Evolutionary conservation across 2,329 filamentous ascomycete species (phyloP).

Genomic region (Bisporella sp.): DNA sequence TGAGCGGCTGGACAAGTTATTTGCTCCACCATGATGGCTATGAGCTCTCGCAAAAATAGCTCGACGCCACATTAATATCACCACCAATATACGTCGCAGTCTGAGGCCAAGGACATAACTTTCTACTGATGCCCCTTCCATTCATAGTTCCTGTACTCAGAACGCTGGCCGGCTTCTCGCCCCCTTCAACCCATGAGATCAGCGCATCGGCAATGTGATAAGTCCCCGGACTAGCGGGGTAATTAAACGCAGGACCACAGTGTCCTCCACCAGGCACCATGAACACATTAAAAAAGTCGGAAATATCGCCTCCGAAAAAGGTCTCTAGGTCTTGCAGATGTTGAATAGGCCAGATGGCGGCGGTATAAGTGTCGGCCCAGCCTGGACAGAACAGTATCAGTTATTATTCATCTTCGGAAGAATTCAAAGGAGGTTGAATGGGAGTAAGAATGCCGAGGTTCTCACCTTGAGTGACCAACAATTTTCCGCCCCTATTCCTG

Average conservation of each 20-base stretch:
- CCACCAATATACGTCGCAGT: slow-evolving; percentile 19
- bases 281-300: slow-evolving; percentile 30
- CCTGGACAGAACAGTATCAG: background rate
- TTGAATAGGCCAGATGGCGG: slow-evolving; percentile 30
- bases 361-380: slow-evolving; percentile 32
- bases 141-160: slow-evolving; percentile 25
- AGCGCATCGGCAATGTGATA: slow-evolving; percentile 29
- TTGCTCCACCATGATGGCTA: background rate
- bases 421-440: background rate
- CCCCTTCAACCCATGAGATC: slow-evolving; percentile 30
- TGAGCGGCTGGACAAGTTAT: too few relatives aligned
- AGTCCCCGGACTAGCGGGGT: slow-evolving; percentile 26
- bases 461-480: slow-evolving; percentile 30
- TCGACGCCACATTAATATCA: background rate
- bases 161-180: slow-evolving; percentile 21
- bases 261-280: slow-evolving; percentile 35
- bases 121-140: slow-evolving; percentile 25
- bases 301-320: slow-evolving; percentile 18
- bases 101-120: slow-evolving; percentile 27
- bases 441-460: background rate
- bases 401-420: too few relatives aligned
- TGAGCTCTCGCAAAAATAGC: background rate
- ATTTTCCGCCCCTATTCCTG: slow-evolving; percentile 27
- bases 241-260: slow-evolving; percentile 27
- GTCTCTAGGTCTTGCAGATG: slow-evolving; percentile 26